Percentiles rank a stretch among this genome's conserved stretches.
These are phyloP conservation scores for Penicillium waksmanii DNA, from an alignment of 495 filamentous ascomycete species.

Conservation along the genomic window DNA sequence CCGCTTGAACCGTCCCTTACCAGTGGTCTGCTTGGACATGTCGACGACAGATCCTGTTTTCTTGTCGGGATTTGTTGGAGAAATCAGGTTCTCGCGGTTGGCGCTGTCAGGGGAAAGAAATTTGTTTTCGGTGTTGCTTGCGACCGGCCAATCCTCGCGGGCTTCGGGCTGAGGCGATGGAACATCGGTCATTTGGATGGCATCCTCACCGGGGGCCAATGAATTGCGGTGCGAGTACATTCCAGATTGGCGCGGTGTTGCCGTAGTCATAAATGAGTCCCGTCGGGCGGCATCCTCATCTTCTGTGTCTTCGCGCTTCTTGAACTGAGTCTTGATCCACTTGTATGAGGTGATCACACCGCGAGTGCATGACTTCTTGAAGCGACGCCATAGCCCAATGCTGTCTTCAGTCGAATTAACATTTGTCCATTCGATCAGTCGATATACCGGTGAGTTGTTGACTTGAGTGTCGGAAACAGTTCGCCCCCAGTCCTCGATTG, in stretches of 20 bases:
- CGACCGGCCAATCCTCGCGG: slow-evolving; percentile 42
- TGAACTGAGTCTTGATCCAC: slow-evolving; percentile 47
- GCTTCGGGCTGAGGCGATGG: slow-evolving; percentile 72
- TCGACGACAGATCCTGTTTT: slow-evolving; percentile 71
- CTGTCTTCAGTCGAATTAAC: slow-evolving; percentile 90
- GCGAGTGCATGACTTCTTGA: slow-evolving; percentile 88
- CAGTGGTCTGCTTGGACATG: slow-evolving; percentile 58
- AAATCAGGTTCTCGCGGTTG: slow-evolving; percentile 31
- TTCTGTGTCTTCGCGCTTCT: slow-evolving; percentile 40
- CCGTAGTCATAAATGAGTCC: slow-evolving; percentile 66
- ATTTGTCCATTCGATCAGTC: slow-evolving; percentile 85
- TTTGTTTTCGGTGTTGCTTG: slow-evolving; percentile 25
- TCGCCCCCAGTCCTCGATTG: slow-evolving; percentile 95
- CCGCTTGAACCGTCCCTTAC: slow-evolving; percentile 79
- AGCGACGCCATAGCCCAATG: slow-evolving; percentile 80
- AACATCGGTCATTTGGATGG: slow-evolving; percentile 95
- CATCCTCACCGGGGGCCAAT: slow-evolving; percentile 47
- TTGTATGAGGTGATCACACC: slow-evolving; percentile 61
- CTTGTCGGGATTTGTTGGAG: slow-evolving; percentile 30
- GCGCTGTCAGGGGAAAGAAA: slow-evolving; percentile 42
- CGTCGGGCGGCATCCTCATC: slow-evolving; percentile 50
- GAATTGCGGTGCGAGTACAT: slow-evolving; percentile 65
- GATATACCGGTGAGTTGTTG: slow-evolving; percentile 95
- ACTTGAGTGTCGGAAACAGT: slow-evolving; percentile 91
- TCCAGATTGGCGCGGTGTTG: slow-evolving; percentile 58